Percentiles rank a stretch among this genome's conserved stretches.
Conservation (phyloP, 1,284 basidiomycete genomes). For the Rugosomyces carneus region DNA sequence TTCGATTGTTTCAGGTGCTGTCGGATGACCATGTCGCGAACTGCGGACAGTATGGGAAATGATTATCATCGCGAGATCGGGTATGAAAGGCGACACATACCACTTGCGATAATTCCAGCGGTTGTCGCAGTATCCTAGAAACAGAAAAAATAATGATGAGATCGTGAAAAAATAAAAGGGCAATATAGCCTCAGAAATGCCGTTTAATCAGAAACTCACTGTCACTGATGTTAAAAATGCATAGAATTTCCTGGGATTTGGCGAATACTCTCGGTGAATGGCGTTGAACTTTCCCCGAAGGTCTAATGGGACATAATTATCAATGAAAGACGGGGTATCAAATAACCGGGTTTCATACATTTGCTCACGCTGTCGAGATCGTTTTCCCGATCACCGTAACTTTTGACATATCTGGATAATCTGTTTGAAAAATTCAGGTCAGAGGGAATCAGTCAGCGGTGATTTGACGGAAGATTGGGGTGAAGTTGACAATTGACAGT, state of each 20-base stretch:
- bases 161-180: too few relatives aligned
- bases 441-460: constrained; percentile 5
- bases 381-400: constrained; percentile 46
- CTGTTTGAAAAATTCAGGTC: constrained; percentile 20
- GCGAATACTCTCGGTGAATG: constrained; percentile 73
- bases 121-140: constrained; percentile 65
- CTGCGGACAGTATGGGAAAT: constrained; percentile 25
- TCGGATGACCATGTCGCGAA: constrained; percentile 65
- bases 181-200: background rate
- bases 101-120: constrained; percentile 70
- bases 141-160: background rate
- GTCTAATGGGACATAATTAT: constrained; percentile 34
- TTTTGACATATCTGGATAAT: constrained; percentile 49
- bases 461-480: constrained; percentile 1
- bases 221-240: constrained; percentile 76
- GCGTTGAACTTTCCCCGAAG: constrained; percentile 71
- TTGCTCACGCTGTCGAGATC: constrained; percentile 43
- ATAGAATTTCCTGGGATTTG: constrained; percentile 70
- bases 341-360: constrained; percentile 32
- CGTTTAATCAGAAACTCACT: constrained; percentile 28
- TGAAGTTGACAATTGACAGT: background rate
- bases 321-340: background rate
- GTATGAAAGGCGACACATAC: constrained; percentile 31
- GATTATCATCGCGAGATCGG: background rate
- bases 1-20: constrained; percentile 62